phyloP scores from a whole-genome alignment of 2,329 filamentous ascomycete genomes.

The Ramularia collo-cygni region DNA sequence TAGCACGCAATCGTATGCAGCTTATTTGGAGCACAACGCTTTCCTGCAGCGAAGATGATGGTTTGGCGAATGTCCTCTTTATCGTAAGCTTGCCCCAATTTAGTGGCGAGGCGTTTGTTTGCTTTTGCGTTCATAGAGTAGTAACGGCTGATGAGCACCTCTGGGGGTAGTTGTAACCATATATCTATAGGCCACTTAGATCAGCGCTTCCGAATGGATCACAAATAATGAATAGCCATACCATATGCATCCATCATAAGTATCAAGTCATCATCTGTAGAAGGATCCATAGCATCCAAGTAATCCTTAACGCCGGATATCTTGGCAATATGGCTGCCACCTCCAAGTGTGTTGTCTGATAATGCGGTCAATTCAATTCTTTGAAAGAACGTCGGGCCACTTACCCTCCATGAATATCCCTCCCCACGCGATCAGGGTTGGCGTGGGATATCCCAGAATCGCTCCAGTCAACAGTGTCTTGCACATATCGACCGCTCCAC shows the following conservation, averaged over 20 bases:
- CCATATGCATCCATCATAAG: constrained; percentile 24
- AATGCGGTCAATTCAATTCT: not conserved
- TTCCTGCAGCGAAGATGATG: constrained; percentile 51
- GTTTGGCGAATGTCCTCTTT: constrained; percentile 34
- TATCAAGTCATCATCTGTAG: constrained; percentile 18
- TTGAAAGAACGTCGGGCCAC: not conserved
- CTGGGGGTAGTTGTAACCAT: constrained; percentile 22
- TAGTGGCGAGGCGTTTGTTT: constrained; percentile 42
- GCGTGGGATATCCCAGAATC: constrained; percentile 16
- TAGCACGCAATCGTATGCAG: constrained; percentile 43
- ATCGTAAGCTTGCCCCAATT: constrained; percentile 32
- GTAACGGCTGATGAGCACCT: constrained; percentile 21
- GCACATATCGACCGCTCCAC: constrained; percentile 14
- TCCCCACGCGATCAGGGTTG: constrained; percentile 19
- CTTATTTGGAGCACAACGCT: constrained; percentile 43
- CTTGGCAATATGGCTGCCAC: constrained; percentile 20
- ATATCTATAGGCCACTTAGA: constrained; percentile 11
- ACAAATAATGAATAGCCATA: not conserved
- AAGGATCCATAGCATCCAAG: constrained; percentile 10
- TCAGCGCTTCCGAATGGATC: not conserved
- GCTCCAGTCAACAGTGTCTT: constrained; percentile 16
- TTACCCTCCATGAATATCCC: constrained; percentile 9
- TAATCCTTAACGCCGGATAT: constrained; percentile 17
- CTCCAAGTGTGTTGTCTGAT: constrained; percentile 9
- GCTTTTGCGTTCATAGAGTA: constrained; percentile 18